Conservation (phyloP, 2,329 filamentous ascomycete genomes). For the Penicillium palitans region DNA sequence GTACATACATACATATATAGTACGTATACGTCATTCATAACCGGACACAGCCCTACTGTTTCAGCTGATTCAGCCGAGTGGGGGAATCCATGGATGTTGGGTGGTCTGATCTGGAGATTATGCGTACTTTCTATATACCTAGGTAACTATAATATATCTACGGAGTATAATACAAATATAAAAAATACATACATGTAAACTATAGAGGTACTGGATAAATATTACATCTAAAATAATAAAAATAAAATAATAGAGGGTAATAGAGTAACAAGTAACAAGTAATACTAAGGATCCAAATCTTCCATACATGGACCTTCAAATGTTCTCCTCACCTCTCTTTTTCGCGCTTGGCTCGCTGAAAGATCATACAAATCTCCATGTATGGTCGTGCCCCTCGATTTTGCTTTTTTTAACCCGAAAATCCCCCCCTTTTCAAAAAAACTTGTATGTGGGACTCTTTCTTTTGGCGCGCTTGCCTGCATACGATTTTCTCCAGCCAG, state of each 20-base stretch:
- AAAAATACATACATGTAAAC: neutral
- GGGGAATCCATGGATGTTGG: neutral
- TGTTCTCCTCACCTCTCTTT: neutral
- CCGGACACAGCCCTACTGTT: neutral
- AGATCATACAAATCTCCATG: neutral
- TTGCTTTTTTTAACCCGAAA: neutral
- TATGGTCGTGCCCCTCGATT: neutral
- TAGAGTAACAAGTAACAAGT: no score
- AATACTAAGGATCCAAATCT: no score
- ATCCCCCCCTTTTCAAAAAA: neutral
- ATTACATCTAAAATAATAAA: no score
- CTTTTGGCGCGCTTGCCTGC: conserved; percentile 10
- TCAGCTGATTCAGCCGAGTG: neutral
- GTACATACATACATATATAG: no score
- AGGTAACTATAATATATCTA: no score
- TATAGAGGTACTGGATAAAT: no score
- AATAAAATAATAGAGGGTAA: no score
- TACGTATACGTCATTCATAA: neutral
- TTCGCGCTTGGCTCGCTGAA: conserved; percentile 6
- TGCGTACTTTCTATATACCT: neutral
- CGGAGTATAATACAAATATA: neutral
- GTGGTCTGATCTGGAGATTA: conserved; percentile 4
- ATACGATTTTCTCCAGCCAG: conserved; percentile 15
- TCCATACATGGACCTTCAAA: no score
- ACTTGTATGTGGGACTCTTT: neutral